Percentiles rank a stretch among this genome's conserved stretches.
Conservation (phyloP, 2,329 filamentous ascomycete species). For the Xylariaceae sp. region DNA sequence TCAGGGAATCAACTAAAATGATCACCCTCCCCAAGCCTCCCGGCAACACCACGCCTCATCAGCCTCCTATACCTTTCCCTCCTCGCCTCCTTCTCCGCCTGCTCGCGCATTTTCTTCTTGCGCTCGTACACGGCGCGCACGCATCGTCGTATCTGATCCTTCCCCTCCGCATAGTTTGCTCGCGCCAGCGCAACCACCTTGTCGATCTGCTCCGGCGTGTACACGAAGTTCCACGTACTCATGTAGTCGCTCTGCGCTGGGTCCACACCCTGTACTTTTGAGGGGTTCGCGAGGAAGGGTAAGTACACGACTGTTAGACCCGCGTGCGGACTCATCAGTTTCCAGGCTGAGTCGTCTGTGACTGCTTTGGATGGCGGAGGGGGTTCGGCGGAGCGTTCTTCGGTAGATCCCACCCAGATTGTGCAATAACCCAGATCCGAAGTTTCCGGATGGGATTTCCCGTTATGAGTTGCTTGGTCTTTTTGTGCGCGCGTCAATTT, state of each 20-base stretch:
- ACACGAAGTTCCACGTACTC: slow-evolving; percentile 97
- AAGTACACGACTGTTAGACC: slow-evolving; percentile 89
- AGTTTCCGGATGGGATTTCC: slow-evolving; percentile 38
- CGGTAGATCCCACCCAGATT: slow-evolving; percentile 83
- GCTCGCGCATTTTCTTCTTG: slow-evolving; percentile 66
- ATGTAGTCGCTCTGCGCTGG: slow-evolving; percentile 80
- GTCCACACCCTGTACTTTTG: slow-evolving; percentile 70
- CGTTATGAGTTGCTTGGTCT: slow-evolving; percentile 21
- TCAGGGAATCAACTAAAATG: slow-evolving; percentile 55
- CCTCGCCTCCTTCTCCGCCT: slow-evolving; percentile 40
- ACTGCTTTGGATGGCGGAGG: slow-evolving; percentile 47
- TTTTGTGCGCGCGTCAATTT: slow-evolving; percentile 58
- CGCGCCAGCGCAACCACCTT: slow-evolving; percentile 73
- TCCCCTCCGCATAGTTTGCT: slow-evolving; percentile 82
- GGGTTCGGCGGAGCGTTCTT: slow-evolving; percentile 60
- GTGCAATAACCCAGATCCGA: slow-evolving; percentile 85
- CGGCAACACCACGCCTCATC: slow-evolving; percentile 46
- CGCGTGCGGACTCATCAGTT: slow-evolving; percentile 68
- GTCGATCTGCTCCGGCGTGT: slow-evolving; percentile 85
- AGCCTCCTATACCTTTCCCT: slow-evolving; percentile 42
- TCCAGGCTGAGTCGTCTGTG: slow-evolving; percentile 58
- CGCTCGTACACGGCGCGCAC: slow-evolving; percentile 88
- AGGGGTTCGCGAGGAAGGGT: slow-evolving; percentile 75
- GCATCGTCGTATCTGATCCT: slow-evolving; percentile 69
- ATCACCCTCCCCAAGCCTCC: slow-evolving; percentile 57